phyloP scores from a whole-genome alignment of 371 early-diverging fungal genomes.

The Capillidium rhysosporum region DNA sequence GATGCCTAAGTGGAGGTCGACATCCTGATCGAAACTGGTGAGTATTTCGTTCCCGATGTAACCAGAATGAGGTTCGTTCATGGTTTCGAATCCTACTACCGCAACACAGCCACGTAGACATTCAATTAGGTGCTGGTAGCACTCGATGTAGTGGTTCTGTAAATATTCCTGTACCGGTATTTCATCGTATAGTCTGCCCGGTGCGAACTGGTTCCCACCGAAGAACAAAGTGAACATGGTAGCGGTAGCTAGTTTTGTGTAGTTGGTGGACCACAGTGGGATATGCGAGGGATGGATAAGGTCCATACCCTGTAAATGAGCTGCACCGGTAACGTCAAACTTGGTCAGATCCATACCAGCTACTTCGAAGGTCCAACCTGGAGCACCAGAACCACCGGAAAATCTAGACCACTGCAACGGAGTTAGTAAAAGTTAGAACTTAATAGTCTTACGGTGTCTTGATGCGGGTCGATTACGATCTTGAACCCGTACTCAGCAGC shows the following conservation, averaged over 20 bases:
- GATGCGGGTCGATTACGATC: constrained; percentile 66
- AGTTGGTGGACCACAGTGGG: constrained; percentile 65
- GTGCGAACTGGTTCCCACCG: constrained; percentile 50
- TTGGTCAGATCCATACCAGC: constrained; percentile 43
- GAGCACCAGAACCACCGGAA: constrained; percentile 70
- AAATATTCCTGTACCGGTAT: constrained; percentile 44
- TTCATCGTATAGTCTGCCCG: constrained; percentile 17
- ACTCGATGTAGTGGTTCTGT: constrained; percentile 38
- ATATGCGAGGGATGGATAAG: constrained; percentile 1
- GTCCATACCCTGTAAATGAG: constrained; percentile 36
- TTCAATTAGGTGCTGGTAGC: constrained; percentile 20
- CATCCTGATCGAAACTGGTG: constrained; percentile 19
- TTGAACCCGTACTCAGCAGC: constrained; percentile 43
- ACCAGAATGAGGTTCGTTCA: constrained; percentile 52
- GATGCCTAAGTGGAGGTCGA: constrained; percentile 25
- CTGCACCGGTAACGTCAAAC: constrained; percentile 48
- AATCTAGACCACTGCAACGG: constrained; percentile 63
- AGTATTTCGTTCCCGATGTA: constrained; percentile 26
- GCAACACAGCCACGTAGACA: constrained; percentile 27
- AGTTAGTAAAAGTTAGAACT: no score
- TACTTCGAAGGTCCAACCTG: constrained; percentile 60
- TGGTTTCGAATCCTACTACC: constrained; percentile 48
- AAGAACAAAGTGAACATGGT: constrained; percentile 73
- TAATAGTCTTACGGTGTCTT: no score
- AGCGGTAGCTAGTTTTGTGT: constrained; percentile 51